Percentiles rank a stretch among this genome's conserved stretches.
Evolutionary conservation across 352 stramenopile species (phyloP).

Genomic region (Stephanocyclus meneghinianus): DNA sequence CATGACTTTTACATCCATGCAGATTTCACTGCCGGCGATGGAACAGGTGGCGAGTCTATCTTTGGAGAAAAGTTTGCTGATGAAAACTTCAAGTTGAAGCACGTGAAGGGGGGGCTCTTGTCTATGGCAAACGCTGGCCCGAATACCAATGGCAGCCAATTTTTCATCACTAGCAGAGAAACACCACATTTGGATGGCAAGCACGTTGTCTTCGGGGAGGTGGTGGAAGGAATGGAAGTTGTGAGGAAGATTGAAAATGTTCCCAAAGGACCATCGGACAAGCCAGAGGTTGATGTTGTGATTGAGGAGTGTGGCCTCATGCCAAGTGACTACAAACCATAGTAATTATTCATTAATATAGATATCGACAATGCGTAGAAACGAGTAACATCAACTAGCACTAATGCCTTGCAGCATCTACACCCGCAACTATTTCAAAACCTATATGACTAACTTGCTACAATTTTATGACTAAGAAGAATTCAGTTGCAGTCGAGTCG

Average conservation of each 20-base stretch:
- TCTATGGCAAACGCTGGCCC: conserved; percentile 84
- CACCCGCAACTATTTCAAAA: neutral
- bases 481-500: no score
- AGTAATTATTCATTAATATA: conserved; percentile 1
- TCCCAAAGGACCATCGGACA: conserved; percentile 89
- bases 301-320: conserved; percentile 93
- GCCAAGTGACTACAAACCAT: conserved; percentile 34
- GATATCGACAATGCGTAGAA: neutral
- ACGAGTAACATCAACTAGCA: neutral
- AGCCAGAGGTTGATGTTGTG: conserved; percentile 88
- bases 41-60: conserved; percentile 81
- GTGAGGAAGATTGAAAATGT: conserved; percentile 91
- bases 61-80: conserved; percentile 95
- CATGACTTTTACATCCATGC: neutral
- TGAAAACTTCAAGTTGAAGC: conserved; percentile 88
- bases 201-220: conserved; percentile 99
- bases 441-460: no score
- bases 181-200: conserved; percentile 97
- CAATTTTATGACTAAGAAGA: no score
- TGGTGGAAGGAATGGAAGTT: conserved; percentile 90
- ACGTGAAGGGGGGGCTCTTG: conserved; percentile 72
- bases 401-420: neutral
- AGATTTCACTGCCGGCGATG: conserved; percentile 86
- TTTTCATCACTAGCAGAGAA: conserved; percentile 96
- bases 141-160: conserved; percentile 98